Evolutionary conservation across 495 filamentous ascomycete species (phyloP).

Genomic region (Penicillium egyptiacum): DNA sequence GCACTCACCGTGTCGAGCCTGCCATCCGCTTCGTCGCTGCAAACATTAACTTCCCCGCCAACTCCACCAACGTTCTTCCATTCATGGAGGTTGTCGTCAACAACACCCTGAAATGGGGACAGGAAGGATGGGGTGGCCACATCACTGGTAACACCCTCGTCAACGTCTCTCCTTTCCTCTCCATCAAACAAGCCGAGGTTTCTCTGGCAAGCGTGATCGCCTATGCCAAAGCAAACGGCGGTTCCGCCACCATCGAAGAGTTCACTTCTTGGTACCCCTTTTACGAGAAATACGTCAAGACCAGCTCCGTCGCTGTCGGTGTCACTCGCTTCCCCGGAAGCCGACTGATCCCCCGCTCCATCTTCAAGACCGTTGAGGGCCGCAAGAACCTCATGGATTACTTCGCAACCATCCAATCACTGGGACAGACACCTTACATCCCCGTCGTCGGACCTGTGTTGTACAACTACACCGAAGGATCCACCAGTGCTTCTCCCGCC

Average conservation of each 20-base stretch:
- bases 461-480: conserved; percentile 30
- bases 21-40: background rate
- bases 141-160: conserved; percentile 38
- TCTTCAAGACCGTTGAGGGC: conserved; percentile 30
- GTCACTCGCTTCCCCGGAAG: conserved; percentile 32
- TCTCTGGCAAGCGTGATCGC: background rate
- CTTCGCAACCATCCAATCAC: background rate
- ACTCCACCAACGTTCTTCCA: conserved; percentile 14
- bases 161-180: conserved; percentile 39
- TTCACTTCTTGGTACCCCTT: conserved; percentile 34
- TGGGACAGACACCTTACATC: background rate
- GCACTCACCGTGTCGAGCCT: conserved; percentile 36
- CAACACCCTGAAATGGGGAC: conserved; percentile 42
- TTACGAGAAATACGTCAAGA: conserved; percentile 39
- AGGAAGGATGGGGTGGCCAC: conserved; percentile 51
- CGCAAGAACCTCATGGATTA: conserved; percentile 25
- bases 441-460: background rate
- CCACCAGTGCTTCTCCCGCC: conserved; percentile 44
- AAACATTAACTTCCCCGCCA: background rate
- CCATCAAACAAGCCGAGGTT: conserved; percentile 7
- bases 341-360: conserved; percentile 38
- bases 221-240: conserved; percentile 33
- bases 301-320: conserved; percentile 33
- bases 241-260: conserved; percentile 31
- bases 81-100: conserved; percentile 42